Base-by-base conservation (phyloP, 805 yeast genomes). In the Wickerhamiella lipophila region DNA sequence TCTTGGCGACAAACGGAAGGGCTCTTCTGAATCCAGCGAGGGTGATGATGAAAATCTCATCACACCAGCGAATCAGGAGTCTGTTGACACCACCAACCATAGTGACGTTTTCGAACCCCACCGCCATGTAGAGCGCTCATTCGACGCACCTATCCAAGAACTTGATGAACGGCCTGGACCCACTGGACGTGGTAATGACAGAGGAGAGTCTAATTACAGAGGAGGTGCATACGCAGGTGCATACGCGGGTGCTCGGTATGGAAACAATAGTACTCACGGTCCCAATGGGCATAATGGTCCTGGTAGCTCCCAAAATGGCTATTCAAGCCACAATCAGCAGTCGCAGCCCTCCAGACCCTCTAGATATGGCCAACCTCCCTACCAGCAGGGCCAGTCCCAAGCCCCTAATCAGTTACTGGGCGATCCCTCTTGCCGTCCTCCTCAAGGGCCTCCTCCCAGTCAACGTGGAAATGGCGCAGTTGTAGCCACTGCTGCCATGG, bases 1-100 rank as follows among this genome's bases (percentile, higher is more conserved):
- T 0, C 74, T 78, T 3, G 22, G 39, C 26, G 49, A 71, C 74
- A 21, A 72, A 53, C 39, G 54, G 53, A 49, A 60, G 51, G 49
- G 58, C 54, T 43, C 47, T 9, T 26, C 32, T 8, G 46, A 46
- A 35, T 26, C 50, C 15, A 32, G 38, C 8, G 54, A 49, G 16
- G 46, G 53, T 9, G 59, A 55, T 39, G 58, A 57, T 44, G 58
- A 54, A 26, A 51, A 54, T 47, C 49, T 51, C 12, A 16, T 50
- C 44, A 49, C 32, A 38, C 50, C 19, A 21, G 29, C 36, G 19
- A 36, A 45, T 27, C 42, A 45, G 40, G 32, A 38, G 16, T 27
- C 36, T 12, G 36, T 38, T 7, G 42, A 18, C 27, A 45, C 34
- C 11, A 21, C 30, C 19, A 27, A 41, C n/a, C 32, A 26, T 15